A percentile compares a stretch with the other conserved stretches of the same genome.
Evolutionary conservation across 352 stramenopile species (phyloP).

Genomic region (Phytopythium ostracodes): DNA sequence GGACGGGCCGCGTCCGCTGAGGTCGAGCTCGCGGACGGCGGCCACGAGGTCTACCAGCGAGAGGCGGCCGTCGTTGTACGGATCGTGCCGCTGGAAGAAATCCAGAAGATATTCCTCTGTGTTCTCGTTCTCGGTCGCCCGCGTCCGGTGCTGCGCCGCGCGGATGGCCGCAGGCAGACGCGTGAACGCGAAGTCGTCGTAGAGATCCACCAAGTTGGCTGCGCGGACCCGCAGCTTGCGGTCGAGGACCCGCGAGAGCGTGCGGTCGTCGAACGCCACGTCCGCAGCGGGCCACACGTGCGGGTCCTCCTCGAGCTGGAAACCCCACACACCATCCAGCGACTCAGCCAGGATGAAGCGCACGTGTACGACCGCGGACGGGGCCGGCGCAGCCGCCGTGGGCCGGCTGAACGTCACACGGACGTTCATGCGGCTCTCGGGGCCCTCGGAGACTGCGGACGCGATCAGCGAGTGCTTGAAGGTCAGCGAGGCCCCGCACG

Average conservation of each 20-base stretch:
- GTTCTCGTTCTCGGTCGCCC: conserved; percentile 31
- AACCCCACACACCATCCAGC: conserved; percentile 39
- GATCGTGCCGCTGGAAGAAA: conserved; percentile 52
- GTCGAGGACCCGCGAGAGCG: conserved; percentile 51
- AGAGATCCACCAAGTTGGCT: conserved; percentile 37
- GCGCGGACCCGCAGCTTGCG: conserved; percentile 48
- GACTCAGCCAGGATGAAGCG: conserved; percentile 45
- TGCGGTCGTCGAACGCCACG: conserved; percentile 45
- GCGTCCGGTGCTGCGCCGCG: conserved; percentile 28
- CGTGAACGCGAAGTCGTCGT: conserved; percentile 63
- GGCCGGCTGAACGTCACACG: conserved; percentile 66
- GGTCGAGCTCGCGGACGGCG: conserved; percentile 31
- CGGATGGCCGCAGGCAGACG: conserved; percentile 40
- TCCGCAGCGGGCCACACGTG: conserved; percentile 48
- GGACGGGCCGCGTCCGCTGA: conserved; percentile 10
- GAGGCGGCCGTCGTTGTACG: conserved; percentile 62
- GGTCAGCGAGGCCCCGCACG: conserved; percentile 36
- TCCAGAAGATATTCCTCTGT: conserved; percentile 59
- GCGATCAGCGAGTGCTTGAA: conserved; percentile 58
- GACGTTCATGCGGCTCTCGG: conserved; percentile 34
- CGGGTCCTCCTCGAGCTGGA: conserved; percentile 58
- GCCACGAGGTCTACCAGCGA: conserved; percentile 39
- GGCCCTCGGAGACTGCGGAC: conserved; percentile 19
- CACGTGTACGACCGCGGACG: conserved; percentile 50
- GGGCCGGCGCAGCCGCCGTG: conserved; percentile 24